Evolutionary conservation across 352 stramenopile genomes (phyloP), one percentile per base, ranked within the genome.

Genomic region (Phytophthora pseudosyringae): DNA sequence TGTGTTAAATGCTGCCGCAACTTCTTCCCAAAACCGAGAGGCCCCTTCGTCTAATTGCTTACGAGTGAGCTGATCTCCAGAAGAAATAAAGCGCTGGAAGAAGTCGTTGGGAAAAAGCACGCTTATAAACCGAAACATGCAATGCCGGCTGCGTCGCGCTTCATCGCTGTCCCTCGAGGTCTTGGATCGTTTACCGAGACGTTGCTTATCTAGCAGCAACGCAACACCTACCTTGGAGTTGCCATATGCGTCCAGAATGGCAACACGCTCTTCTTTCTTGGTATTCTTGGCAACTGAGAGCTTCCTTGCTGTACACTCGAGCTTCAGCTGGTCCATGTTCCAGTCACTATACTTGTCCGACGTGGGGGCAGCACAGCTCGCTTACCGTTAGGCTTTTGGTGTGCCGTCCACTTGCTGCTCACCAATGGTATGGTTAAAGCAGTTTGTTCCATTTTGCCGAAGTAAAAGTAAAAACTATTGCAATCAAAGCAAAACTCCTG

Each of bases 201-300:
- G 12, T 10, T 41, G 12, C 10, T 11, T 29, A 9, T 1, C 3
- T 16, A 12, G 9, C 26, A 39, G 16, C 33, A 25, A 2, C 15
- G 11, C 13, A 21, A 35, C 5, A 3, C 15, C 54, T 10, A 4
- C 45, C 26, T 56, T 55, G 1, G 25, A 56, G 5, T 31, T 5
- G 11, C 48, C 55, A n/a, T 53, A 65, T 1, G 0, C 29, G 3
- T 40, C 1, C 11, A 55, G 18, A 33, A 63, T 55, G 4, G 7
- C 8, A 5, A 55, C 33, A 13, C 55, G 4, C 2, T 55, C 46
- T 2, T 28, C 21, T 16, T 58, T 64, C 3, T 57, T 51, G 0
- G 29, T 64, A 13, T 64, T 64, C 11, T 64, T 64, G 1, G 57
- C 39, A 2, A 64, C 57, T 1, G 26, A n/a, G 0, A 64, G 12